Conservation (phyloP, 2,329 filamentous ascomycete genomes). For the Diaporthe sp. region DNA sequence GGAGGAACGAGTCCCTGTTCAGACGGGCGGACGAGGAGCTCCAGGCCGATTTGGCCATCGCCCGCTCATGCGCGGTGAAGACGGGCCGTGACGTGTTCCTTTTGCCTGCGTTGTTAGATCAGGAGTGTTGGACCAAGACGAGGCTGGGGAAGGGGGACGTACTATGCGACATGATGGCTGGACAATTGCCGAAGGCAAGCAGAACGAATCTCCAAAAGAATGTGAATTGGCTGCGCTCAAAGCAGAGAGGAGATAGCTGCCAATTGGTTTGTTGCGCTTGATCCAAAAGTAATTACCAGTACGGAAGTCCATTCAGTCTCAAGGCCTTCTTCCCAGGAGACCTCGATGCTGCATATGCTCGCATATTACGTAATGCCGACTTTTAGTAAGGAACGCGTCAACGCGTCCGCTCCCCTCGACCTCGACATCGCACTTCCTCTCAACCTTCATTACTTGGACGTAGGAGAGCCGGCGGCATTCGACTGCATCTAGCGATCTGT, state of each 20-base stretch:
- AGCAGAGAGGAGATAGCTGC: too few species aligned
- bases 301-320: too few species aligned
- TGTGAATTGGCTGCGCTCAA: too few species aligned
- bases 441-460: not conserved
- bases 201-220: not conserved
- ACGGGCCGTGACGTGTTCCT: slow-evolving; percentile 92
- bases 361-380: slow-evolving; percentile 17
- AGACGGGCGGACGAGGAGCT: slow-evolving; percentile 86
- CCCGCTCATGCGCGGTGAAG: slow-evolving; percentile 93
- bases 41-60: slow-evolving; percentile 86
- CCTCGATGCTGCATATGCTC: not conserved
- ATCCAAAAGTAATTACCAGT: not conserved
- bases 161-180: slow-evolving; percentile 61
- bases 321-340: not conserved
- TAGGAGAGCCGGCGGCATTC: not conserved
- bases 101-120: slow-evolving; percentile 68
- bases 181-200: not conserved
- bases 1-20: slow-evolving; percentile 89
- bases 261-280: not conserved
- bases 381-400: slow-evolving; percentile 30
- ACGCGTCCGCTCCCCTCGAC: slow-evolving; percentile 5
- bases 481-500: not conserved
- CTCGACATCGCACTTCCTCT: not conserved
- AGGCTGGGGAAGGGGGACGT: slow-evolving; percentile 45
- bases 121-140: slow-evolving; percentile 12